Base-by-base conservation (phyloP, 768 basidiomycete species). In the Aureoboletus auriporus region DNA sequence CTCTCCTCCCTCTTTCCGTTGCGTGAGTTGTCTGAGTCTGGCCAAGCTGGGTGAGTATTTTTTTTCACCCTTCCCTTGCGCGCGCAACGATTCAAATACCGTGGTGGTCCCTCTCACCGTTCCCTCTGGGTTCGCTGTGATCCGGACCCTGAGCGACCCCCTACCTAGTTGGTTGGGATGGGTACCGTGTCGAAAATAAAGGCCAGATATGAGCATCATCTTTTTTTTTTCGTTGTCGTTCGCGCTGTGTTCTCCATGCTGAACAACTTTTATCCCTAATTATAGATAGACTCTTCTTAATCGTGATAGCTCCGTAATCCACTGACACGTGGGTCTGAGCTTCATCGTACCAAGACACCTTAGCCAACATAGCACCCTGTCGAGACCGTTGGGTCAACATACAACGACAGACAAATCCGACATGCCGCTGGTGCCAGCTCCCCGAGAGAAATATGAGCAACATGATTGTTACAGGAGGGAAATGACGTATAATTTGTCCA, bases 281-380 rank as follows among this genome's bases (percentile, higher is more conserved):
- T 60, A 89, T 55, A 92, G 67, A 69, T 89, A 92, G 45, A 92
- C 74, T 54, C 86, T 74, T 44, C 89, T 77, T 58, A 92, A 65
- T 54, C 90, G 87, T 14, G 74, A 71, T 8, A 86, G 86, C 3
- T 75, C 74, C 23, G 89, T 91, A 47, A 92, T 92, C 44, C 89
- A 78, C 66, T 91, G 89, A 73, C 89, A 92, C 55, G 91, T 90
- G 0, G 89, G 89, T 62, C 89, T 91, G 13, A 91, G 74, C 60
- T 83, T 88, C 7, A 86, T 90, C 10, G 86, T 80, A 17, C 85
- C 86, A 37, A 92, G 73, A 64, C 89, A 90, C n/a, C 82, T 80
- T 29, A 92, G 66, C 89, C 89, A 92, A 64, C 89, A 92, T 58
- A 92, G 63, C 89, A 92, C 6, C 88, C 88, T 0, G 86, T 89